A percentile compares a stretch with the other conserved stretches of the same genome.
Conservation (phyloP, 306 rosid species). For the Styphnolobium japonicum region DNA sequence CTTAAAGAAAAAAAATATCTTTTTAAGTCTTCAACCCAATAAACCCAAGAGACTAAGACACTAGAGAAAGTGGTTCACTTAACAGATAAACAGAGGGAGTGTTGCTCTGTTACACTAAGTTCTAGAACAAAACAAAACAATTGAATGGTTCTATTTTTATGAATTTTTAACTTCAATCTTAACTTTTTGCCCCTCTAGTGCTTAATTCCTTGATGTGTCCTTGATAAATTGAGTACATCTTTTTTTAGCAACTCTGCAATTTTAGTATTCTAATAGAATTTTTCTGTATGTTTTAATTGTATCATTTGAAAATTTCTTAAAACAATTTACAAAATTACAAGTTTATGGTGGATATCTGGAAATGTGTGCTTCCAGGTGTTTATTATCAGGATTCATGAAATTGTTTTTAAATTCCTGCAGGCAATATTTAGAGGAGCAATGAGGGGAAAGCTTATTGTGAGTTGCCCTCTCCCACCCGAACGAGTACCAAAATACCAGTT, state of each 20-base stretch:
- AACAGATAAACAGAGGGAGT: background rate
- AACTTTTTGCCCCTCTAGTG: background rate
- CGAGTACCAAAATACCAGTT: conserved; percentile 68
- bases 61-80: too few relatives aligned
- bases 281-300: background rate
- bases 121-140: background rate
- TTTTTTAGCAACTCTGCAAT: background rate
- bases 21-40: too few relatives aligned
- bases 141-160: background rate
- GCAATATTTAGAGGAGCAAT: conserved; percentile 85
- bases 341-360: background rate
- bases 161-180: too few relatives aligned
- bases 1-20: too few relatives aligned
- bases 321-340: background rate
- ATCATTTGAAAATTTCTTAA: background rate
- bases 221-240: background rate
- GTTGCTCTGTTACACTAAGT: background rate
- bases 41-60: too few relatives aligned
- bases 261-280: background rate
- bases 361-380: conserved; percentile 2
- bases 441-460: conserved; percentile 85
- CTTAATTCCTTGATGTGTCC: background rate
- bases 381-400: conserved; percentile 1
- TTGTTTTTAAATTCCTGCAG: conserved; percentile 35
- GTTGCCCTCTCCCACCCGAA: conserved; percentile 69